phyloP scores from a whole-genome alignment of 1,284 basidiomycete species.

The Marasmius fiardii region DNA sequence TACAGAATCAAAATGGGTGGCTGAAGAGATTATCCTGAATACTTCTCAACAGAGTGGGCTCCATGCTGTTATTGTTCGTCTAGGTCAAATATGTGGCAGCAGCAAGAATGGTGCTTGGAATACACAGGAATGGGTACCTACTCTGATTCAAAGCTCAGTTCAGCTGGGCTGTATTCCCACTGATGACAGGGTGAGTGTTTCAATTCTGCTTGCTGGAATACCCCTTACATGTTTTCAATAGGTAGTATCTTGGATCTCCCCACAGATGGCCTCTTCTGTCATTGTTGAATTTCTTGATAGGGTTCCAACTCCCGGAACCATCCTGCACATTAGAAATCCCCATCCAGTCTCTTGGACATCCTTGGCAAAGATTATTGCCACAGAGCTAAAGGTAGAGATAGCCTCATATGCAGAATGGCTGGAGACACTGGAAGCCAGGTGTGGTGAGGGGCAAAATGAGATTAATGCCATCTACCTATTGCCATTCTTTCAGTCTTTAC shows the following conservation, averaged over 20 bases:
- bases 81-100: conserved; percentile 36
- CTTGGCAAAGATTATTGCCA: background rate
- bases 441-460: background rate
- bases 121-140: conserved; percentile 41
- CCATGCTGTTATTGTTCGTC: conserved; percentile 27
- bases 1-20: conserved; percentile 42
- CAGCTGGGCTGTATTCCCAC: conserved; percentile 26
- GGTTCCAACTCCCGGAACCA: background rate
- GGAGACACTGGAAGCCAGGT: background rate
- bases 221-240: background rate
- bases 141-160: conserved; percentile 32
- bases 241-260: background rate
- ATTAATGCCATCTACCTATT: conserved; percentile 5
- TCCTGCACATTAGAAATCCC: background rate
- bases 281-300: background rate
- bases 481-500: background rate
- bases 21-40: conserved; percentile 31
- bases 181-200: conserved; percentile 24
- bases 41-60: conserved; percentile 23
- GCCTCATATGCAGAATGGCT: conserved; percentile 5
- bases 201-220: background rate
- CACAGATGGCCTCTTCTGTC: background rate
- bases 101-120: conserved; percentile 38
- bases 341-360: background rate
- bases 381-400: background rate